These are phyloP conservation scores for Fusarium illudens DNA, from an alignment of 2,329 filamentous ascomycete species.

Conservation along the genomic window DNA sequence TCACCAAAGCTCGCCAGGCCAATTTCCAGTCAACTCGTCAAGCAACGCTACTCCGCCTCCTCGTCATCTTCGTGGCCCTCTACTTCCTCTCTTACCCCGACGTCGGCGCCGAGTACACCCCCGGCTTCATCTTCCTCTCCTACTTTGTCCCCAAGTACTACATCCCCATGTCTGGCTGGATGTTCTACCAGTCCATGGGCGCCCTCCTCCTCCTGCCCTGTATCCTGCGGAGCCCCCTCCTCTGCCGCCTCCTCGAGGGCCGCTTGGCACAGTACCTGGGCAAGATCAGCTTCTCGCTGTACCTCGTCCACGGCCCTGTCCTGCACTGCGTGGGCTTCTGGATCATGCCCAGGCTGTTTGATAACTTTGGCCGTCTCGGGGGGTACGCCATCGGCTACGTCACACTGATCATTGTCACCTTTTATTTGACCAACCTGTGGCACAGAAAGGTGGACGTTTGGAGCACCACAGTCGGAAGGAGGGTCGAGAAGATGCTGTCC, in stretches of 20 bases:
- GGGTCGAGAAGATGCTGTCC: constrained; percentile 42
- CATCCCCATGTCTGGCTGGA: constrained; percentile 48
- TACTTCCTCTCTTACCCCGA: constrained; percentile 53
- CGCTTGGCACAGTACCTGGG: constrained; percentile 50
- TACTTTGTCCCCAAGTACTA: constrained; percentile 50
- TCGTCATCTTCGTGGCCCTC: constrained; percentile 44
- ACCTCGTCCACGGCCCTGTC: constrained; percentile 62
- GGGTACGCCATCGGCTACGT: constrained; percentile 48
- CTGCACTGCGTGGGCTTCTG: constrained; percentile 68
- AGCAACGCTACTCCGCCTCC: constrained; percentile 39
- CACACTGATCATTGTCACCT: constrained; percentile 42
- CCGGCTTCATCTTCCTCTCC: constrained; percentile 48
- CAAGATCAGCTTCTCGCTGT: constrained; percentile 53
- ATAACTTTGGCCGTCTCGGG: constrained; percentile 43
- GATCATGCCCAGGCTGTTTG: constrained; percentile 56
- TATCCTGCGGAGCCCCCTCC: constrained; percentile 45
- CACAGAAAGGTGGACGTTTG: constrained; percentile 48
- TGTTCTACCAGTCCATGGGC: constrained; percentile 51
- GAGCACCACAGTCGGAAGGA: constrained; percentile 50
- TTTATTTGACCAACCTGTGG: constrained; percentile 50
- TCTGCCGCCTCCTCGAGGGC: constrained; percentile 44
- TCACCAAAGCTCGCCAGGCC: constrained; percentile 4
- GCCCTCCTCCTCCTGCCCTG: constrained; percentile 49
- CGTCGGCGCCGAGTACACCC: constrained; percentile 50
- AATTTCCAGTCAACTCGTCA: constrained; percentile 17